Percentiles rank a stretch among this genome's conserved stretches.
These are phyloP conservation scores for Ophiostoma sp. DNA, from an alignment of 2,329 filamentous ascomycete genomes.

Conservation along the genomic window DNA sequence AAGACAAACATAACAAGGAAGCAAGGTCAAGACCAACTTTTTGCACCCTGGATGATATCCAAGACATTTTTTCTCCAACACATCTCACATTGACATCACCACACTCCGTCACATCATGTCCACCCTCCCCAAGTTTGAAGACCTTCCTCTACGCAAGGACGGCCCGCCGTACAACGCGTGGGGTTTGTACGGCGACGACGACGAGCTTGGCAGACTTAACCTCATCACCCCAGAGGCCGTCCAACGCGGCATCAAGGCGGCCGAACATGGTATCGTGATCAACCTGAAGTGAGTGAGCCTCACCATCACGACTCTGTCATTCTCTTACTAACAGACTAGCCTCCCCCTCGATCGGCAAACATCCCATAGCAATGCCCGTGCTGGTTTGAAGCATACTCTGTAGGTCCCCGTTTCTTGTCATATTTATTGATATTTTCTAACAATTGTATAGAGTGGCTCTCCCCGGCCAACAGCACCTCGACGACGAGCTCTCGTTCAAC, in stretches of 20 bases:
- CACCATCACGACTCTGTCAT: not conserved
- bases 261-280: slow-evolving; percentile 19
- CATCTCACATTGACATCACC: not conserved
- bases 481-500: slow-evolving; percentile 40
- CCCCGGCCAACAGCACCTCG: slow-evolving; percentile 24
- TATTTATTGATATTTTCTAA: not conserved
- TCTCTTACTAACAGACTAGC: not conserved
- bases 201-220: slow-evolving; percentile 41
- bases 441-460: not conserved
- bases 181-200: slow-evolving; percentile 49
- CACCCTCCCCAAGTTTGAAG: slow-evolving; percentile 3
- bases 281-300: slow-evolving; percentile 1
- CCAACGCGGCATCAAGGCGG: slow-evolving; percentile 10
- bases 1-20: not conserved
- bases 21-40: not conserved
- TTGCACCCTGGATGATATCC: not conserved
- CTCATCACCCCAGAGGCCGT: slow-evolving; percentile 25
- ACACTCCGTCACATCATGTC: not conserved
- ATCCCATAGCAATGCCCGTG: slow-evolving; percentile 5
- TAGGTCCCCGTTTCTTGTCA: not conserved
- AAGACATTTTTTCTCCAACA: not conserved
- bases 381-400: not conserved
- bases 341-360: slow-evolving; percentile 4
- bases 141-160: slow-evolving; percentile 18
- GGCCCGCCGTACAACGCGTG: slow-evolving; percentile 38